phyloP scores from a whole-genome alignment of 2,329 filamentous ascomycete species.

The Didymella lethalis region DNA sequence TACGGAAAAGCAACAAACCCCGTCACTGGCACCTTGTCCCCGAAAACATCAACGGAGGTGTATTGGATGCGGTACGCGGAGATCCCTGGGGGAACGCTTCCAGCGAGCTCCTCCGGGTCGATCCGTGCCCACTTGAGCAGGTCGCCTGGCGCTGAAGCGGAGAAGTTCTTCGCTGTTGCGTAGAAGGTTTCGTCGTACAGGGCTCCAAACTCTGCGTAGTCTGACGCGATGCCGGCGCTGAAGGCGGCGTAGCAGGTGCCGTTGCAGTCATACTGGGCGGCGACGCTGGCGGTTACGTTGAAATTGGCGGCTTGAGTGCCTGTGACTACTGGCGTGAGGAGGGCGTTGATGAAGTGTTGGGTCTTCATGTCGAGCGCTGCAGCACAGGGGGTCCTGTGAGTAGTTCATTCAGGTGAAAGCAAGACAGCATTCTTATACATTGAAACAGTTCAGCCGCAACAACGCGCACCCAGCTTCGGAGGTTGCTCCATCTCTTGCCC shows the following conservation, averaged over 20 bases:
- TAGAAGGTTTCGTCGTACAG: conserved; percentile 9
- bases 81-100: conserved; percentile 1
- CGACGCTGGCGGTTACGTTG: conserved; percentile 5
- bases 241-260: conserved; percentile 5
- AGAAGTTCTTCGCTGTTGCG: conserved; percentile 14
- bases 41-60: conserved; percentile 4
- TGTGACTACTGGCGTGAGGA: neutral
- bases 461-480: neutral
- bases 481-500: neutral
- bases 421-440: neutral
- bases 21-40: conserved; percentile 2
- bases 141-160: conserved; percentile 7
- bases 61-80: conserved; percentile 9
- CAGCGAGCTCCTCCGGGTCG: neutral
- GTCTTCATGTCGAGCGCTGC: neutral
- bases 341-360: neutral
- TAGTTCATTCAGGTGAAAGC: too few relatives aligned
- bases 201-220: conserved; percentile 3
- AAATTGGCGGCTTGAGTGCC: conserved; percentile 9
- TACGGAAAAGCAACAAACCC: conserved; percentile 13
- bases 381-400: neutral
- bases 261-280: conserved; percentile 8
- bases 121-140: conserved; percentile 7
- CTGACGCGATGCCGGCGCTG: neutral
- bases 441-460: neutral